These are phyloP conservation scores for Penicillium sp. DNA, from an alignment of 2,329 filamentous ascomycete genomes.

Conservation along the genomic window DNA sequence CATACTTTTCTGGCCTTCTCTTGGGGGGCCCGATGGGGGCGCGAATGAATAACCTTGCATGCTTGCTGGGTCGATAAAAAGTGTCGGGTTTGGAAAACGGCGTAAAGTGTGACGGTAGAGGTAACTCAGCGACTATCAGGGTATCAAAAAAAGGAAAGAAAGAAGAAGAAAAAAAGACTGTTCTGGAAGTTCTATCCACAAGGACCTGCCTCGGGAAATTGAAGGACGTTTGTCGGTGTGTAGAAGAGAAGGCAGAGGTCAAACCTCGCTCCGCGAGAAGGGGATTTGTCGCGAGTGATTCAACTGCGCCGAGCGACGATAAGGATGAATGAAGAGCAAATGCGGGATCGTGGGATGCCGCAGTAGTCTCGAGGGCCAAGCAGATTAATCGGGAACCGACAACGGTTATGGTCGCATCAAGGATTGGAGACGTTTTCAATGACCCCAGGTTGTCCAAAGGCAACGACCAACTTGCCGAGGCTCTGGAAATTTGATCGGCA, in stretches of 20 bases:
- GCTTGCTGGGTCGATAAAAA: constrained; percentile 2
- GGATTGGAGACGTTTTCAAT: neutral
- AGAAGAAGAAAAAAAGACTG: neutral
- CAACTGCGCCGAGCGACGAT: neutral
- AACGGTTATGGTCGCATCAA: neutral
- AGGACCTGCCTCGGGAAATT: constrained; percentile 20
- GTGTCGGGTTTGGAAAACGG: constrained; percentile 24
- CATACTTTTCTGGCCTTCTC: constrained; percentile 84
- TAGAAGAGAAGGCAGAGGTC: neutral
- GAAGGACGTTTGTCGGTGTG: neutral
- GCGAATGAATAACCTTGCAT: constrained; percentile 77
- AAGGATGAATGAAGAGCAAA: neutral
- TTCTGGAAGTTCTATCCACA: constrained; percentile 9
- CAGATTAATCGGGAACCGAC: neutral
- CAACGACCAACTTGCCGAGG: neutral
- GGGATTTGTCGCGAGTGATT: neutral
- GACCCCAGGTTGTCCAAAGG: neutral
- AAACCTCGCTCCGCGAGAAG: neutral
- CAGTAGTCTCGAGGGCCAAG: neutral
- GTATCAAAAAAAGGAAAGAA: neutral
- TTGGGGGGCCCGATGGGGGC: constrained; percentile 61
- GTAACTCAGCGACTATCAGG: neutral
- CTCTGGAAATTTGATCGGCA: neutral
- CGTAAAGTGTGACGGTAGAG: neutral
- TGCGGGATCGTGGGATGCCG: neutral